Base-by-base conservation (phyloP, 2,329 filamentous ascomycete species). In the Dothiorella sarmentorum region DNA sequence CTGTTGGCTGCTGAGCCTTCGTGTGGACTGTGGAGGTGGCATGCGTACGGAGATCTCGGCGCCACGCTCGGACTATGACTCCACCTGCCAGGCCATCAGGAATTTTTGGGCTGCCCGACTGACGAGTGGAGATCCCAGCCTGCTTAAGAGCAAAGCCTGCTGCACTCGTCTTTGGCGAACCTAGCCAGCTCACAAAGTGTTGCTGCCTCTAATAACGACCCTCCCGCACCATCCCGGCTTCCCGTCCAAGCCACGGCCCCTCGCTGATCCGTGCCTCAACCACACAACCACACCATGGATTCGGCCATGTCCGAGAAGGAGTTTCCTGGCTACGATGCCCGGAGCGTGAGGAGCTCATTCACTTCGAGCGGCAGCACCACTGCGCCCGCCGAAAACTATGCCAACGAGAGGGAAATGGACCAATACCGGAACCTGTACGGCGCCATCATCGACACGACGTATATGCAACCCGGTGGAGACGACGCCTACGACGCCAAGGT, bases 401-500 rank as follows among this genome's bases (percentile, higher is more conserved):
- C 26, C 55, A 29, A 47, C 33, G 44, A 51, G 24, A 37, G 56
- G 13, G 33, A 42, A 40, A 26, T 18, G 24, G 56, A 58, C 33
- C 44, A 37, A 7, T 58, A 58, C 26, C 24, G 56, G 29, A 58
- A 43, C 44, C 33, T 33, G 27, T 52, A 33, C 20, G 56, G 56
- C 37, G 26, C 56, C 18, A 51, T 31, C 18, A 37, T 52, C 17
- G 44, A 58, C 22, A 42, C 33, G 9, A 42, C 35, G 17, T 49
- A 38, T 27, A 47, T 55, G 37, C 56, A 59, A 18, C 60, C 60
- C 13, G 60, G 60, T 15, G 44, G 44, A 17, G 47, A 57, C 24
- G 49, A 45, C 13, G 57, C 57, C 20, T 63, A 60, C 29, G 60
- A 63, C 18, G 52, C 53, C 47, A 63, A 63, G 55, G 47, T 55